Evolutionary conservation across 352 stramenopile genomes (phyloP), one percentile per base, ranked within the genome.

Genomic region (Phytopythium vexans): DNA sequence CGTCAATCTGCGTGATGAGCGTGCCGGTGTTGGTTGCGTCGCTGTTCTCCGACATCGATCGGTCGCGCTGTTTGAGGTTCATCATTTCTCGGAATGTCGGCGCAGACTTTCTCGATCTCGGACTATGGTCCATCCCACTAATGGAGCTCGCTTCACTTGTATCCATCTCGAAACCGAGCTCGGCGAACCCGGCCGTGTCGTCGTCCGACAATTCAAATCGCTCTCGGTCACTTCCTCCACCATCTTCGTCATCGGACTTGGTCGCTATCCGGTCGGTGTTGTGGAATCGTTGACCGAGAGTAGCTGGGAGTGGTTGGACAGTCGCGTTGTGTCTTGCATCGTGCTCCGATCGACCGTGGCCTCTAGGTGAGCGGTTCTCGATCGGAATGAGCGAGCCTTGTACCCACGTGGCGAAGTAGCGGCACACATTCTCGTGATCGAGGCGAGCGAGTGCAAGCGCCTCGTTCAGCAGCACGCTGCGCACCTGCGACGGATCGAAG

Each of bases 381-480:
- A 82, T 66, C 2, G 82, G 72, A 12, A 92, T 78, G 14, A 92
- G 60, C 8, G 70, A 88, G 14, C 75, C 79, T 10, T 78, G 69
- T 37, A 93, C 79, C 82, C 82, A 93, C 27, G 82, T 89, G 53
- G 89, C 85, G 68, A 80, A 93, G 67, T 98, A 98, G 6, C 94
- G 73, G 32, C 96, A 97, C 41, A 98, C 95, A 58, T 98, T 97
- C 56, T 97, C 93, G 48, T 98, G 92, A 42, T 92, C 89, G 16
- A 98, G 86, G 5, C 88, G 64, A 8, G 90, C 91, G 56, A 98
- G 84, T 6, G 92, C 93, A 1, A 93, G 83, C 3, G 97, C 92
- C 58, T 98, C 94, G 50, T 96, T 91, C 58, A 96, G 78, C 49
- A 98, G 83, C 49, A 97, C 97, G 57, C 88, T 73, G 48, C 96